Evolutionary conservation across 345 rosid genomes (phyloP).

Genomic region (Excoecaria agallocha): DNA sequence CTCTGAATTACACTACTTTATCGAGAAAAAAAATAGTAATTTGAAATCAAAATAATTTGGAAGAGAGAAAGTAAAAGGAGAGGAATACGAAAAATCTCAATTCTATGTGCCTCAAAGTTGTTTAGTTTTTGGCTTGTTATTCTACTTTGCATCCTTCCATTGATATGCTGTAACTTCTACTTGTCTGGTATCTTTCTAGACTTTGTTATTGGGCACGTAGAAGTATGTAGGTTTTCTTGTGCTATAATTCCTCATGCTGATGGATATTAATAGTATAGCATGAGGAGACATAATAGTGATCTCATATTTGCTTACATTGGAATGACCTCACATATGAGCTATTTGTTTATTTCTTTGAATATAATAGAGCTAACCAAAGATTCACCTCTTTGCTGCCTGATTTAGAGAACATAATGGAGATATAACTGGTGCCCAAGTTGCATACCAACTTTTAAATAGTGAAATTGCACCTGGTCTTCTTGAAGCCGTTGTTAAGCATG

Average conservation of each 20-base stretch:
- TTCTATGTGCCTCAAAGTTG: not conserved
- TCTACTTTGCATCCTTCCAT: too few relatives aligned
- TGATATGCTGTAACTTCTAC: too few relatives aligned
- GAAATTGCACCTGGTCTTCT: slow-evolving; percentile 92
- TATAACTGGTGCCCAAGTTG: slow-evolving; percentile 80
- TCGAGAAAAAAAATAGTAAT: too few relatives aligned
- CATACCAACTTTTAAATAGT: slow-evolving; percentile 73
- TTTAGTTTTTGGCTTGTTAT: not conserved
- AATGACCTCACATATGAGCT: not conserved
- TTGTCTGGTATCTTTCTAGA: too few relatives aligned
- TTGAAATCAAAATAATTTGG: not conserved
- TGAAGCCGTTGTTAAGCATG: slow-evolving; percentile 94
- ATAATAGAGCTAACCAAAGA: slow-evolving; percentile 84
- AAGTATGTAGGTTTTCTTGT: too few relatives aligned
- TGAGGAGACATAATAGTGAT: too few relatives aligned
- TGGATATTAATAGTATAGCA: too few relatives aligned
- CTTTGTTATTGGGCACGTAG: too few relatives aligned
- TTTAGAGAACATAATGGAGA: slow-evolving; percentile 85
- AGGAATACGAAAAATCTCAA: not conserved
- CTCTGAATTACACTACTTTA: not conserved
- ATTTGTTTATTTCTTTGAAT: not conserved
- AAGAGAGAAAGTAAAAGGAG: not conserved
- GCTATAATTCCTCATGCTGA: too few relatives aligned
- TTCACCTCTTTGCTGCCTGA: slow-evolving; percentile 86
- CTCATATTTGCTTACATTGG: not conserved